Base-by-base conservation (phyloP, 495 filamentous ascomycete species). In the Penicillium subrubescens region DNA sequence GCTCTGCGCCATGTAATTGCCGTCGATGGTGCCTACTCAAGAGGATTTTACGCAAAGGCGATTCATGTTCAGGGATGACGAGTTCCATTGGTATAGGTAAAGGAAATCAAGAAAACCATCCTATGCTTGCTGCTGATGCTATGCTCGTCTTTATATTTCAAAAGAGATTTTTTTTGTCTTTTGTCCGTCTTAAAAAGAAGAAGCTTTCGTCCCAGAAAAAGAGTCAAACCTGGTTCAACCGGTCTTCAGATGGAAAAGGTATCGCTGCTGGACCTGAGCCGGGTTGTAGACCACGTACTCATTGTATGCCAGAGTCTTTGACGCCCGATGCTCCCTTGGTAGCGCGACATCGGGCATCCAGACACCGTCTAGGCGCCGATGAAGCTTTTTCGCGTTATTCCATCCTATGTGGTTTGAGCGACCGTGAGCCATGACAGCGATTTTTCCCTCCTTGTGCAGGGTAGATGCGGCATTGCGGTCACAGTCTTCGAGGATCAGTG, bases 241-340 rank as follows among this genome's bases (percentile, higher is more conserved):
- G 50, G 69, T 61, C 12, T 63, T 56, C 10, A 91, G 79, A 12
- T 84, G 81, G 66, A 94, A 84, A n/a, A 94, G 75, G 70, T 94
- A 95, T 27, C 87, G 82, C 41, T 92, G 79, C 34, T 86, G 83
- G 17, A 94, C 79, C 73, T 94, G 91, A 2, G 86, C 77, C 4
- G 90, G 80, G 62, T 92, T 83, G 65, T 92, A 91, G 37, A 78
- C 81, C 44, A 93, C 88, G 67, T 90, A 94, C 77, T 85, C 72
- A 34, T 73, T 71, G 51, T 76, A 51, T 35, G 29, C 31, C 44
- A 19, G n/a, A 5, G 21, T 8, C 0, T 27, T 19, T 5, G 15
- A 5, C 43, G 4, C 35, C 19, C 14, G 21, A 33, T 15, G 14
- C 29, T 37, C 23, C 19, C 17, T 31, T 8, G 39, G 19, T 15